Conservation (phyloP, 2,329 filamentous ascomycete species). For the Teratosphaeria zuluensis region DNA sequence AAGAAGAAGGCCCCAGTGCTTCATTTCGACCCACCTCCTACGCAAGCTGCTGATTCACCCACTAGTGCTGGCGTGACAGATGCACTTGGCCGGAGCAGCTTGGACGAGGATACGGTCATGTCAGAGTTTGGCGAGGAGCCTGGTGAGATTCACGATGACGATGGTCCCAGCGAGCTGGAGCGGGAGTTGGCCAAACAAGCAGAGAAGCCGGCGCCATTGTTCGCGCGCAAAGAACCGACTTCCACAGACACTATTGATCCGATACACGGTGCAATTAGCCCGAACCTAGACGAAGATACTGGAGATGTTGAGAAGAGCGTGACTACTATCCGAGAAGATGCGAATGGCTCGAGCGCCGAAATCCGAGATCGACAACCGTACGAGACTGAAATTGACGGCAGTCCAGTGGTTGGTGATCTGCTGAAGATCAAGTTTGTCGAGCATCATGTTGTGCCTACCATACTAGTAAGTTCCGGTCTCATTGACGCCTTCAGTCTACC, state of each 20-base stretch:
- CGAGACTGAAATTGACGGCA: slow-evolving; percentile 50
- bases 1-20: slow-evolving; percentile 14
- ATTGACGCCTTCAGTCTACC: neutral
- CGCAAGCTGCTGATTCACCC: slow-evolving; percentile 35
- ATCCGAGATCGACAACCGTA: slow-evolving; percentile 30
- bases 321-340: slow-evolving; percentile 21
- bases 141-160: slow-evolving; percentile 20
- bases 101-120: slow-evolving; percentile 50
- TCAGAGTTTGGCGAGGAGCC: slow-evolving; percentile 24
- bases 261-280: slow-evolving; percentile 3
- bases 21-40: slow-evolving; percentile 21
- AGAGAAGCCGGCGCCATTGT: slow-evolving; percentile 60
- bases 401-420: slow-evolving; percentile 83
- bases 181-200: slow-evolving; percentile 35
- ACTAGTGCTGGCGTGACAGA: slow-evolving; percentile 46
- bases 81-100: slow-evolving; percentile 47
- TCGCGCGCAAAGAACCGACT: slow-evolving; percentile 34
- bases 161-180: slow-evolving; percentile 22
- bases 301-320: slow-evolving; percentile 21
- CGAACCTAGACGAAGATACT: neutral
- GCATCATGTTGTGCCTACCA: slow-evolving; percentile 87
- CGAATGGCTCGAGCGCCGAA: slow-evolving; percentile 8
- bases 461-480: slow-evolving; percentile 56
- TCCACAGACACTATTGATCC: slow-evolving; percentile 4
- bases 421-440: slow-evolving; percentile 96